Evolutionary conservation across 1,139 yeast species (phyloP).

Genomic region (Geotrichum bryndzae): DNA sequence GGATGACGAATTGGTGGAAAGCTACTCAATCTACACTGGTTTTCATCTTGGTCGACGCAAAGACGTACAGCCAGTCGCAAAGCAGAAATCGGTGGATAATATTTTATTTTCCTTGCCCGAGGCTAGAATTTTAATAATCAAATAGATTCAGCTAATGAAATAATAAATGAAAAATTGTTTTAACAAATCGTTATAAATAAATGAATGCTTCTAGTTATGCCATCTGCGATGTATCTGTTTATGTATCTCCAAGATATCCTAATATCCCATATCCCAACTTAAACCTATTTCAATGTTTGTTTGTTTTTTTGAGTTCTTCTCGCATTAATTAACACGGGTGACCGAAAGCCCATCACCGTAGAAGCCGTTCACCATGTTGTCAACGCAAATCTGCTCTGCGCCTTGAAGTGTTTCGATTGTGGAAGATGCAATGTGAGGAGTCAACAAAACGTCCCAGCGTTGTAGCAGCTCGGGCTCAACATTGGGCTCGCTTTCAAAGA

Average conservation of each 20-base stretch:
- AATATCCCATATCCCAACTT: too few relatives aligned
- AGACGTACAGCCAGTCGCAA: not conserved
- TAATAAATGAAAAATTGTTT: too few relatives aligned
- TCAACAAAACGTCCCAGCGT: constrained; percentile 63
- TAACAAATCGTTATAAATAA: too few relatives aligned
- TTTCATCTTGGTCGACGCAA: not conserved
- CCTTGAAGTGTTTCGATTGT: constrained; percentile 44
- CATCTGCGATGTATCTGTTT: too few relatives aligned
- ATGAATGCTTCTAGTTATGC: too few relatives aligned
- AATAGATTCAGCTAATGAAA: too few relatives aligned
- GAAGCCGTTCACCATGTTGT: constrained; percentile 44
- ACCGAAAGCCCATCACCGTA: constrained; percentile 12
- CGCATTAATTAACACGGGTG: constrained; percentile 14
- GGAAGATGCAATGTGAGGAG: constrained; percentile 76
- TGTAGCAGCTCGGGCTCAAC: constrained; percentile 48
- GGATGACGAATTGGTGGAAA: not conserved
- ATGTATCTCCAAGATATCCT: too few relatives aligned
- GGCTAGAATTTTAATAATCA: too few relatives aligned
- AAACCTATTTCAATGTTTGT: not conserved
- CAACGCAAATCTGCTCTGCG: constrained; percentile 44
- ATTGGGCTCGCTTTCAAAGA: constrained; percentile 64
- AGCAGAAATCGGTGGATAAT: too few relatives aligned
- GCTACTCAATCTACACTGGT: not conserved
- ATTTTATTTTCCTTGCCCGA: too few relatives aligned
- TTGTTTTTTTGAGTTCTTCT: constrained; percentile 3